Evolutionary conservation across 2,329 filamentous ascomycete genomes (phyloP).

Genomic region (Cercospora zeina): DNA sequence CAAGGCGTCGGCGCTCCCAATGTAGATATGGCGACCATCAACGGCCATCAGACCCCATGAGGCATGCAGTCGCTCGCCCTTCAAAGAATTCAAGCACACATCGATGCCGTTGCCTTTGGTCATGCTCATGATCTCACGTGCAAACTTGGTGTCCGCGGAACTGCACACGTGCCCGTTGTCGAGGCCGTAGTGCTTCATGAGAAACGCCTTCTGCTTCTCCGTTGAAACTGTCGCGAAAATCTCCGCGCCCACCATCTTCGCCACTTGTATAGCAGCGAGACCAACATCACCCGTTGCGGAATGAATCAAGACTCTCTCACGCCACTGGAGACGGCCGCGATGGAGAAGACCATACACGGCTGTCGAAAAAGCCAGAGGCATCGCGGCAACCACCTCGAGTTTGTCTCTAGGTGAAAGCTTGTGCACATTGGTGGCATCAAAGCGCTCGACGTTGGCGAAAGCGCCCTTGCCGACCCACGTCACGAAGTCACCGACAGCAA

Average conservation of each 20-base stretch:
- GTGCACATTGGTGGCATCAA: neutral
- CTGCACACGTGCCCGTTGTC: neutral
- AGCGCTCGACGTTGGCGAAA: conserved; percentile 22
- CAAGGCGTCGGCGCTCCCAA: conserved; percentile 26
- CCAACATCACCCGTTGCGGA: conserved; percentile 34
- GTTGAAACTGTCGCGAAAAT: conserved; percentile 36
- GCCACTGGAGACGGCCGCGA: conserved; percentile 24
- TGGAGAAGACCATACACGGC: neutral
- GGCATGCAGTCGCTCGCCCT: conserved; percentile 20
- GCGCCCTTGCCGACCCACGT: conserved; percentile 15
- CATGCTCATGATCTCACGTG: neutral
- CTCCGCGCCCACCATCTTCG: conserved; percentile 31
- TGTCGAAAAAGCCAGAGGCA: neutral
- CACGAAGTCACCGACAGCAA: conserved; percentile 35
- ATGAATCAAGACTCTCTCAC: conserved; percentile 40
- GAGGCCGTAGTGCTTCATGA: neutral
- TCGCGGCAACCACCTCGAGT: neutral
- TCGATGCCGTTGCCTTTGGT: conserved; percentile 15
- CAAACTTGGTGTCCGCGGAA: neutral
- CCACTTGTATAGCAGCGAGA: conserved; percentile 34
- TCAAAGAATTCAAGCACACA: conserved; percentile 21
- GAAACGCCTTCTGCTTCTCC: conserved; percentile 27
- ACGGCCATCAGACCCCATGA: conserved; percentile 31
- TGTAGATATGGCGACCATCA: conserved; percentile 37
- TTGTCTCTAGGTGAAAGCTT: neutral